Conservation (phyloP, 164 flowering plant species). For the Kalanchoe fedtschenkoi region DNA sequence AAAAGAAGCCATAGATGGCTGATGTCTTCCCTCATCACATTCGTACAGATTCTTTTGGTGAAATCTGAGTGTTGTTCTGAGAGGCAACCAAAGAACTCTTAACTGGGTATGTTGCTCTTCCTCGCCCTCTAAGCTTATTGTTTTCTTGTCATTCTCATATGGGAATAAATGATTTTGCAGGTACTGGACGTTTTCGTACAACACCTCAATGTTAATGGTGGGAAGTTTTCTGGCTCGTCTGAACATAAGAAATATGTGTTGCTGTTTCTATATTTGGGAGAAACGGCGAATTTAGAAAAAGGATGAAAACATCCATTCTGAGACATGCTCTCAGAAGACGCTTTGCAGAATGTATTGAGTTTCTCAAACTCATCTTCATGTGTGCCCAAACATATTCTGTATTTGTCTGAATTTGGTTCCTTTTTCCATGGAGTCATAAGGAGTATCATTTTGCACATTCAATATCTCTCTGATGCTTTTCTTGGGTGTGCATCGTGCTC, state of each 20-base stretch:
- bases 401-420: neutral
- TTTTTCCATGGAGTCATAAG: neutral
- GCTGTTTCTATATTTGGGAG: constrained; percentile 3
- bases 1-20: constrained; percentile 18
- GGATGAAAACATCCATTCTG: neutral
- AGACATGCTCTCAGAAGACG: neutral
- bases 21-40: constrained; percentile 8
- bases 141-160: neutral
- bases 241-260: neutral
- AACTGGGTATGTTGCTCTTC: neutral
- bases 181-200: neutral
- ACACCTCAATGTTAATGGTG: neutral
- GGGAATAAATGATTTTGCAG: neutral
- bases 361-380: neutral
- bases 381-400: neutral
- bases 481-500: no score
- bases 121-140: neutral
- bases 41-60: constrained; percentile 15
- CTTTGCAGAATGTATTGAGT: neutral
- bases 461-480: neutral
- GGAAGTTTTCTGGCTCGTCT: neutral
- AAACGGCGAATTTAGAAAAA: neutral
- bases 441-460: neutral
- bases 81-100: neutral
- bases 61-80: constrained; percentile 7